These are phyloP conservation scores for Cyclaneusma minus DNA, from an alignment of 2,329 filamentous ascomycete species.

Conservation along the genomic window DNA sequence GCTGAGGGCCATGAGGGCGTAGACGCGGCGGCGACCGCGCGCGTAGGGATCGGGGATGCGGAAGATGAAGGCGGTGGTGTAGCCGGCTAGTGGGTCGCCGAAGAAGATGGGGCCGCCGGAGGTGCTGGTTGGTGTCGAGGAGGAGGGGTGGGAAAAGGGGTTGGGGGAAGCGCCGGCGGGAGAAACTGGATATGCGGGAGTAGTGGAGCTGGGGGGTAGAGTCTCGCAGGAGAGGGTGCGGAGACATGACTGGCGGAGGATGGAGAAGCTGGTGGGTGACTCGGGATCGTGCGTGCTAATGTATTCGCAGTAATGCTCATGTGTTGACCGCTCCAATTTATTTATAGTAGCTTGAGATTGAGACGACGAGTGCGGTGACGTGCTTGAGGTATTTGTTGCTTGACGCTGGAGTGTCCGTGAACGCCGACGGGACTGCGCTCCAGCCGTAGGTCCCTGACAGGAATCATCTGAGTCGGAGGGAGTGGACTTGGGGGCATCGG, in stretches of 20 bases:
- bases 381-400: conserved; percentile 13
- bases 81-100: conserved; percentile 46
- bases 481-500: conserved; percentile 14
- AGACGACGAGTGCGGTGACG: conserved; percentile 8
- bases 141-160: conserved; percentile 21
- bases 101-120: conserved; percentile 55
- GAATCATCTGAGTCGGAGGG: conserved; percentile 11
- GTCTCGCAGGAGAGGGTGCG: conserved; percentile 53
- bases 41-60: conserved; percentile 53
- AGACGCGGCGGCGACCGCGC: conserved; percentile 52
- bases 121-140: conserved; percentile 24
- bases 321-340: conserved; percentile 13
- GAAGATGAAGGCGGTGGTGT: conserved; percentile 57
- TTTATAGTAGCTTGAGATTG: neutral
- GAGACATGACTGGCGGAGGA: conserved; percentile 49
- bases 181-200: conserved; percentile 18
- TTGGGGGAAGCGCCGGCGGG: conserved; percentile 24
- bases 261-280: conserved; percentile 45
- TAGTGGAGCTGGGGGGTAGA: conserved; percentile 33
- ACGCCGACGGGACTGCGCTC: conserved; percentile 6
- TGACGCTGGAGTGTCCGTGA: conserved; percentile 8
- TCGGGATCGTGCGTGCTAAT: conserved; percentile 53
- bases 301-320: conserved; percentile 52
- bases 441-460: conserved; percentile 9
- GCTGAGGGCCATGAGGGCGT: conserved; percentile 49